These are phyloP conservation scores for Leishmania amazonensis DNA, from an alignment of 208 protist genomes.

Conservation along the genomic window DNA sequence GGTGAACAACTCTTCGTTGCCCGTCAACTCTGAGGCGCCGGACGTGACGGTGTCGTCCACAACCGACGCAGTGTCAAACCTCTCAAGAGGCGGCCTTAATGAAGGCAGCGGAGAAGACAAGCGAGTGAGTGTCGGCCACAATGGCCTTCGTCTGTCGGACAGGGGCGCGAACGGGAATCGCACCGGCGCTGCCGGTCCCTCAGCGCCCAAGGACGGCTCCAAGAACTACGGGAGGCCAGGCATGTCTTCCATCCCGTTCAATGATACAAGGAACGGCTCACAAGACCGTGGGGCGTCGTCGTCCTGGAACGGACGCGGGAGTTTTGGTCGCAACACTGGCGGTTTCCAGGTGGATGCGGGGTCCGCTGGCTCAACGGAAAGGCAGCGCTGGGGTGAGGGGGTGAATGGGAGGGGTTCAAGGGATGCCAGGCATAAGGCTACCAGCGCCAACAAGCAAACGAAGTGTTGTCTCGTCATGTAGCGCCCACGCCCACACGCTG, in stretches of 20 bases:
- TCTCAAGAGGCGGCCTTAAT: neutral
- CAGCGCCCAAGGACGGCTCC: constrained; percentile 13
- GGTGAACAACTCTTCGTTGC: neutral
- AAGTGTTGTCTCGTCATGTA: constrained; percentile 43
- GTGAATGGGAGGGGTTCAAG: too few species aligned
- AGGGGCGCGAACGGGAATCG: neutral
- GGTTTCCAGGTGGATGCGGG: neutral
- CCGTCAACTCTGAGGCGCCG: neutral
- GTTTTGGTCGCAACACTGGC: neutral
- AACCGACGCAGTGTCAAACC: constrained; percentile 19
- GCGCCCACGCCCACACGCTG: neutral
- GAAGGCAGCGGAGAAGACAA: too few species aligned
- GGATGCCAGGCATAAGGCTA: neutral
- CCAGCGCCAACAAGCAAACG: constrained; percentile 1
- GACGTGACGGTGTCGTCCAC: constrained; percentile 38
- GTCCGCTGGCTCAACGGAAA: neutral
- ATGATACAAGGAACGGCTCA: neutral
- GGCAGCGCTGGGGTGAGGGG: constrained; percentile 3
- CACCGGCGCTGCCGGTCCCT: too few species aligned
- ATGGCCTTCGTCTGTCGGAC: neutral
- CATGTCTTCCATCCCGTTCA: neutral
- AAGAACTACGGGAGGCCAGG: neutral
- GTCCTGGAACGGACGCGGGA: neutral
- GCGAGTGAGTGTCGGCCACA: neutral
- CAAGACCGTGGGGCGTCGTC: neutral